Evolutionary conservation across 352 stramenopile species (phyloP), one percentile per base, ranked within the genome.

Genomic region (Globisporangium iwayamae): DNA sequence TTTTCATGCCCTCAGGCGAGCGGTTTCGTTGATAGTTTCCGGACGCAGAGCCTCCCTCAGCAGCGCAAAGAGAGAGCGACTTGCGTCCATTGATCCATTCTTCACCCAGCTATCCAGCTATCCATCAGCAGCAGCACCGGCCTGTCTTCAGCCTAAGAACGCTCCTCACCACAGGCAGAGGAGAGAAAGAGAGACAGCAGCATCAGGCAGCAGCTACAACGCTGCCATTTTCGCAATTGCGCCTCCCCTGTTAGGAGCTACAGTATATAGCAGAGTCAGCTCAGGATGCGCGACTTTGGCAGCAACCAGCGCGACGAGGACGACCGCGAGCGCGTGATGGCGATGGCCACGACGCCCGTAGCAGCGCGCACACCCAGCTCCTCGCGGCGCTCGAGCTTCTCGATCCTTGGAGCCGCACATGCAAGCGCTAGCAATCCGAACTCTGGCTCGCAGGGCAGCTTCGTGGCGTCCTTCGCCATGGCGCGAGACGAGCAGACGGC

Each of bases 391-490:
- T 36, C 46, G 45, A 58, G 59, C 34, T 46, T 56, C 32, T 50
- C 59, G 13, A 56, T 36, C 13, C 32, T 62, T 14, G 38, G 38
- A 18, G 56, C 18, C 0, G 18, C 56, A n/a, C 38, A n/a, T 2
- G 25, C 41, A 16, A 53, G n/a, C 8, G 16, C 55, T 7, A 7
- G 32, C 32, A 36, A 36, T 36, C 32, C 32, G 32, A 36, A 36
- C 7, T 36, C 25, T 11, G 39, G 20, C 11, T 10, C 50, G 2
- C 73, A 83, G 69, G 75, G 71, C 46, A 72, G 67, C 54, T 85
- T 87, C 60, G 74, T 88, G 39, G 66, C 76, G 38, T 68, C 76
- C 5, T 86, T 87, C 58, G 70, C 70, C 20, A 75, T 90, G 72
- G 69, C 72, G 41, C 65, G 71, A 39, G 70, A 87, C 18, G 71